Conservation (phyloP, 169 alveolate species). For the Neospora caninum region DNA sequence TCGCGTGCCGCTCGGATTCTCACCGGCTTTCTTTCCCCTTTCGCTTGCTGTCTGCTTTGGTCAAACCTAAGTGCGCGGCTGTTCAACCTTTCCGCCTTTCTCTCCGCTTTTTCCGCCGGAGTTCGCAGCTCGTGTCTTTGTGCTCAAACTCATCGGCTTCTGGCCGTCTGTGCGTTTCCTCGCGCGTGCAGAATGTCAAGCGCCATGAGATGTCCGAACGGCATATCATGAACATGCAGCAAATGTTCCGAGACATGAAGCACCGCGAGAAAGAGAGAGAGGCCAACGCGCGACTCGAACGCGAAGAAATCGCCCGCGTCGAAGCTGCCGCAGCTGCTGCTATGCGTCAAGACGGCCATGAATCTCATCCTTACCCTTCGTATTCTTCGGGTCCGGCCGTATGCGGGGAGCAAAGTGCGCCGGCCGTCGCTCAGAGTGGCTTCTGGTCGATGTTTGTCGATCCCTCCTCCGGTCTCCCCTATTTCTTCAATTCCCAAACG, state of each 20-base stretch:
- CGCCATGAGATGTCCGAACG: slow-evolving; percentile 57
- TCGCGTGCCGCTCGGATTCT: too few species aligned
- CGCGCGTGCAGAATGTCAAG: slow-evolving; percentile 53
- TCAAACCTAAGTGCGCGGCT: too few species aligned
- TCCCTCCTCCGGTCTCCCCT: slow-evolving; percentile 38
- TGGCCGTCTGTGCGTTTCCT: background rate
- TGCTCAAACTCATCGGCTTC: too few species aligned
- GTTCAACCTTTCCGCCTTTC: too few species aligned
- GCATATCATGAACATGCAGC: slow-evolving; percentile 48
- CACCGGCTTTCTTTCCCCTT: too few species aligned
- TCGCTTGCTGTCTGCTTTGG: too few species aligned
- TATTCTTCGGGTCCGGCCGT: background rate
- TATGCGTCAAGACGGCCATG: background rate
- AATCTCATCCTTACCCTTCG: background rate
- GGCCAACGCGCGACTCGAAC: slow-evolving; percentile 26
- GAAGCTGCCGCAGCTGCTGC: slow-evolving; percentile 68
- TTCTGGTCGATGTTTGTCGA: background rate
- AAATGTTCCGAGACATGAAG: slow-evolving; percentile 41
- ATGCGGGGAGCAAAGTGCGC: background rate
- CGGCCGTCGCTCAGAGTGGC: slow-evolving; percentile 50
- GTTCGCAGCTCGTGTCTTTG: too few species aligned
- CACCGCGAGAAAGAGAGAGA: slow-evolving; percentile 52
- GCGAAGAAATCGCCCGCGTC: slow-evolving; percentile 52
- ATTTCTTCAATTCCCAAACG: slow-evolving; percentile 30
- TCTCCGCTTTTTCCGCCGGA: too few species aligned